phyloP scores from a whole-genome alignment of 1,284 basidiomycete species.

The Schizophyllum amplum region DNA sequence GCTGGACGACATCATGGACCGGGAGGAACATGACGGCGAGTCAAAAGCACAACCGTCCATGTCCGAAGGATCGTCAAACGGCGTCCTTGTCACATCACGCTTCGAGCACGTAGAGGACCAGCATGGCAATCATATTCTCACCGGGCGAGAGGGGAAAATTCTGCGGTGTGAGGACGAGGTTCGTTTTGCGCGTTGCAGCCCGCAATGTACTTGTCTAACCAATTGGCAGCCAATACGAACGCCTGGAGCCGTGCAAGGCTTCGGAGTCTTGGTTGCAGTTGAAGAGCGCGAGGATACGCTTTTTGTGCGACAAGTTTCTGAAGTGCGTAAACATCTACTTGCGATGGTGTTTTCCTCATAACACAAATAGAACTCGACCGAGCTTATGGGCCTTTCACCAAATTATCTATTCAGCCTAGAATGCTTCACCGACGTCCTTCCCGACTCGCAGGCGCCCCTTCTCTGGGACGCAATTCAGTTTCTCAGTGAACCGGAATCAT shows the following conservation, averaged over 20 bases:
- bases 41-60: conserved; percentile 5
- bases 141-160: conserved; percentile 66
- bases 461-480: conserved; percentile 78
- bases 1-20: neutral
- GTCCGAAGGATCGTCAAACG: neutral
- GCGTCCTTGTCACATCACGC: conserved; percentile 38
- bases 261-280: conserved; percentile 75
- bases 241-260: conserved; percentile 82
- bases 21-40: neutral
- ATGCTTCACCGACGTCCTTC: conserved; percentile 71
- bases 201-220: neutral
- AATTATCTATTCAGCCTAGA: conserved; percentile 70
- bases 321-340: conserved; percentile 36
- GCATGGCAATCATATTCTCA: conserved; percentile 67
- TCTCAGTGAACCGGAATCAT: conserved; percentile 36
- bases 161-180: conserved; percentile 79
- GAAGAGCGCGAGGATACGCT: conserved; percentile 60
- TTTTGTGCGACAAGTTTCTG: conserved; percentile 74
- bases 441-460: conserved; percentile 61
- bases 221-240: conserved; percentile 67
- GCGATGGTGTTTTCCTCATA: neutral
- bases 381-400: conserved; percentile 74
- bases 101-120: conserved; percentile 66
- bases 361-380: conserved; percentile 28
- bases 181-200: conserved; percentile 8